A percentile compares a stretch with the other conserved stretches of the same genome.
These are phyloP conservation scores for Saccharomyces eubayanus DNA, from an alignment of 805 yeast genomes.

Conservation along the genomic window DNA sequence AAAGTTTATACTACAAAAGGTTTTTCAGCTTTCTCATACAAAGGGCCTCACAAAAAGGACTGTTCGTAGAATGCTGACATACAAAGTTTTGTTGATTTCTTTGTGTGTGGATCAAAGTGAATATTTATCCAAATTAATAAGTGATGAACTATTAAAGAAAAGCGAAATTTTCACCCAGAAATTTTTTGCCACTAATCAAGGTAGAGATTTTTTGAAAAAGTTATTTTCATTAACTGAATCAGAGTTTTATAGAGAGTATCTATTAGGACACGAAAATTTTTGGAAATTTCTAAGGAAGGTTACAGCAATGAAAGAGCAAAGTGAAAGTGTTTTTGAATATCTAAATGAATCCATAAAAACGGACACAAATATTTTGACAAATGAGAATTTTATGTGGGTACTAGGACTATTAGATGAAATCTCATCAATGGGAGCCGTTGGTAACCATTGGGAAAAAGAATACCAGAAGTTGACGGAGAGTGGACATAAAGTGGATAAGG, in stretches of 20 bases:
- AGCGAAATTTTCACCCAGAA: conserved; percentile 29
- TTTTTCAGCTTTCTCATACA: conserved; percentile 11
- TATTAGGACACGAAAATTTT: conserved; percentile 44
- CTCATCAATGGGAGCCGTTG: conserved; percentile 73
- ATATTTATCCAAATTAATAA: conserved; percentile 17
- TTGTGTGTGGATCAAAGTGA: conserved; percentile 18
- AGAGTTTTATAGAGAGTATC: conserved; percentile 22
- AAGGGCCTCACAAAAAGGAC: conserved; percentile 20
- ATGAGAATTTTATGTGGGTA: conserved; percentile 51
- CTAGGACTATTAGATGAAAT: conserved; percentile 70
- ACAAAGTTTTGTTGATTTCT: conserved; percentile 32
- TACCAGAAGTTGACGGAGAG: conserved; percentile 37
- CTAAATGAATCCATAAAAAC: conserved; percentile 35
- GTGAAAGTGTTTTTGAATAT: conserved; percentile 40
- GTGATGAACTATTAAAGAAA: conserved; percentile 25
- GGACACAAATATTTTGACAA: conserved; percentile 32
- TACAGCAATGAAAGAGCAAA: conserved; percentile 38
- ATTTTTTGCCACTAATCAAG: conserved; percentile 36
- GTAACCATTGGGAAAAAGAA: conserved; percentile 68
- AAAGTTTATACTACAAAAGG: conserved; percentile 14
- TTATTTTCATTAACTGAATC: conserved; percentile 29
- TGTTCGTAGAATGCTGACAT: conserved; percentile 29
- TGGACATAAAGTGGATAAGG: conserved; percentile 37
- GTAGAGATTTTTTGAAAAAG: conserved; percentile 39
- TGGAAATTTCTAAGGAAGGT: conserved; percentile 48